phyloP scores from a whole-genome alignment of 352 stramenopile genomes.

The Pythium phragmiticola region DNA sequence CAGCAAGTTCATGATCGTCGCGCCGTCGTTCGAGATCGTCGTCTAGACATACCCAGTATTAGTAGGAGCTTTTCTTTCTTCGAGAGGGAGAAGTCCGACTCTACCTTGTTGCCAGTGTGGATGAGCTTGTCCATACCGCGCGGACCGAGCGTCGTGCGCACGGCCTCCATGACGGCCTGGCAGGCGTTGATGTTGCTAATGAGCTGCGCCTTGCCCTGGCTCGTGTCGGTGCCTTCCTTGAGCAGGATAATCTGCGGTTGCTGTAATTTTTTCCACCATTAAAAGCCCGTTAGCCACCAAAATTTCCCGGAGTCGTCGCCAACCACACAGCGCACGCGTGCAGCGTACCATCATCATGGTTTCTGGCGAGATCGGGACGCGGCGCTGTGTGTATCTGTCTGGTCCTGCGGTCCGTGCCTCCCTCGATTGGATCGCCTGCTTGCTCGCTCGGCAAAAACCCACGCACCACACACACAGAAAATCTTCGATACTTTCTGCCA shows the following conservation, averaged over 20 bases:
- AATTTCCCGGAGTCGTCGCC: not conserved
- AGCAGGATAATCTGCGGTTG: slow-evolving; percentile 99
- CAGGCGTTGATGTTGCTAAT: slow-evolving; percentile 91
- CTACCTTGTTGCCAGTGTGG: slow-evolving; percentile 6
- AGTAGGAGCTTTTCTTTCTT: not conserved
- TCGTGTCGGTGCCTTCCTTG: slow-evolving; percentile 98
- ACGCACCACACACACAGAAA: slow-evolving; percentile 9
- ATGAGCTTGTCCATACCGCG: slow-evolving; percentile 8
- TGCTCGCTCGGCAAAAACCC: slow-evolving; percentile 4
- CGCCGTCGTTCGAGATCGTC: slow-evolving; percentile 99
- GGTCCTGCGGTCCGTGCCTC: not conserved
- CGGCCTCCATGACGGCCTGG: slow-evolving; percentile 96
- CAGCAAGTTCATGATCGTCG: slow-evolving; percentile 98
- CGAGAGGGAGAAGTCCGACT: not conserved
- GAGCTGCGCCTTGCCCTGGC: slow-evolving; percentile 95
- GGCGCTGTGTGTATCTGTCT: not conserved
- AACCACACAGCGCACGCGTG: not conserved
- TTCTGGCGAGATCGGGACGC: slow-evolving; percentile 8
- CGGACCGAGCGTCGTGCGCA: slow-evolving; percentile 49
- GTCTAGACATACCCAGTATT: slow-evolving; percentile 40
- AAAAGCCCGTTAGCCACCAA: not conserved
- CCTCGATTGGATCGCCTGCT: slow-evolving; percentile 8
- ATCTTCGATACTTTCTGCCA: slow-evolving; percentile 27
- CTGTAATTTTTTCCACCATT: slow-evolving; percentile 28
- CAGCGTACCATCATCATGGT: slow-evolving; percentile 55